phyloP scores from a whole-genome alignment of 176 grass and related monocot species.

The Carex scoparia region DNA sequence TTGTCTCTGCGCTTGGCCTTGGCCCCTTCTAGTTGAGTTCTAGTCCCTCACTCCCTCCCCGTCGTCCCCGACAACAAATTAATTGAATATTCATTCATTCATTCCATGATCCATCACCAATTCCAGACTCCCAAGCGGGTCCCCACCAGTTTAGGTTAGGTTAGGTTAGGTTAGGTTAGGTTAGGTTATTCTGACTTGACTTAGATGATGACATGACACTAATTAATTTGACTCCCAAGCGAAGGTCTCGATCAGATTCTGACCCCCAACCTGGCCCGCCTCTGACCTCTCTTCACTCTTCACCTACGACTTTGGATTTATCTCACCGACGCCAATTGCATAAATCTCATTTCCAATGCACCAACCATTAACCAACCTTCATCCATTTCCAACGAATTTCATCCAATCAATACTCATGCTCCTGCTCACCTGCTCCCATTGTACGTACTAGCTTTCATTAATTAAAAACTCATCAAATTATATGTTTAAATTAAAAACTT shows the following conservation, averaged over 20 bases:
- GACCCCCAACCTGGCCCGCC: no score
- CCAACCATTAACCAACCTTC: background rate
- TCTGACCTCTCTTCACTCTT: background rate
- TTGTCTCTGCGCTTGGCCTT: background rate
- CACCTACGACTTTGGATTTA: slow-evolving; percentile 7
- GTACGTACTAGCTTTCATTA: background rate
- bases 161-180: slow-evolving; percentile 7
- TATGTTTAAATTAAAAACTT: no score
- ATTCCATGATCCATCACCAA: background rate
- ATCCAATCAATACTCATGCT: slow-evolving; percentile 18
- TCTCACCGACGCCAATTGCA: slow-evolving; percentile 2
- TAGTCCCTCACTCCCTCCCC: no score
- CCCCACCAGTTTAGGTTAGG: background rate
- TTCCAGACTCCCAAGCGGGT: slow-evolving; percentile 3
- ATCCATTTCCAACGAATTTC: slow-evolving; percentile 3
- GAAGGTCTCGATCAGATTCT: background rate
- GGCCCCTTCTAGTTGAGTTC: no score
- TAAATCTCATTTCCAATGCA: background rate
- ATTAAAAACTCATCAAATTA: background rate
- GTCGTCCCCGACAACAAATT: background rate
- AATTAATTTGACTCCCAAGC: background rate
- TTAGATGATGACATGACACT: no score
- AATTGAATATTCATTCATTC: background rate
- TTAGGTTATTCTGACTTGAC: slow-evolving; percentile 4
- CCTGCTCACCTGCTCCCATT: background rate